These are phyloP conservation scores for Kuraishia capsulata DNA, from an alignment of 805 yeast species.

Conservation along the genomic window DNA sequence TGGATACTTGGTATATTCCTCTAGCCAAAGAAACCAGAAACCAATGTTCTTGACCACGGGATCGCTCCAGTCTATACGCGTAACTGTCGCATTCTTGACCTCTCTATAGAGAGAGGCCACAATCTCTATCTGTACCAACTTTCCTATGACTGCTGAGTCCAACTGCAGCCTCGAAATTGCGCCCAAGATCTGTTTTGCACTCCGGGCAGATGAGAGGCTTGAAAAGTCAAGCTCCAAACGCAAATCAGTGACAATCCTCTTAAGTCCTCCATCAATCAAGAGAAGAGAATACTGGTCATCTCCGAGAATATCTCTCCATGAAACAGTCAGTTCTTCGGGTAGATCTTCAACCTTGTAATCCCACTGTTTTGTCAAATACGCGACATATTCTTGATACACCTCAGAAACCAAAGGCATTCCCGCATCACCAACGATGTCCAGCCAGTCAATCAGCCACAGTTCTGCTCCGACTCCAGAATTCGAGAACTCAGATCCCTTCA, in stretches of 20 bases:
- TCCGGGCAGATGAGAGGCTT: no score
- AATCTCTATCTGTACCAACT: background rate
- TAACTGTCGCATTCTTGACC: background rate
- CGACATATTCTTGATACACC: slow-evolving; percentile 11
- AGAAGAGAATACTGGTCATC: background rate
- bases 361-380: slow-evolving; percentile 9
- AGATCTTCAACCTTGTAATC: background rate
- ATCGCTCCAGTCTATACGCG: background rate
- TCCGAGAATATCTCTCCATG: background rate
- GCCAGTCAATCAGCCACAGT: slow-evolving; percentile 18
- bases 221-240: background rate
- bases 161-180: background rate
- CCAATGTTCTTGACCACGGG: background rate
- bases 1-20: background rate
- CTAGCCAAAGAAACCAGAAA: background rate
- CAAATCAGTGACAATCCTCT: background rate
- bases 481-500: slow-evolving; percentile 8
- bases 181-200: no score
- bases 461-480: background rate
- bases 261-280: background rate
- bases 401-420: slow-evolving; percentile 7
- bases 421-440: slow-evolving; percentile 7
- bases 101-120: background rate
- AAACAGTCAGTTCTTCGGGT: slow-evolving; percentile 1
- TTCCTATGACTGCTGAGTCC: background rate